Conservation (phyloP, 257 asterid species). For the Solanum ossicruentum region DNA sequence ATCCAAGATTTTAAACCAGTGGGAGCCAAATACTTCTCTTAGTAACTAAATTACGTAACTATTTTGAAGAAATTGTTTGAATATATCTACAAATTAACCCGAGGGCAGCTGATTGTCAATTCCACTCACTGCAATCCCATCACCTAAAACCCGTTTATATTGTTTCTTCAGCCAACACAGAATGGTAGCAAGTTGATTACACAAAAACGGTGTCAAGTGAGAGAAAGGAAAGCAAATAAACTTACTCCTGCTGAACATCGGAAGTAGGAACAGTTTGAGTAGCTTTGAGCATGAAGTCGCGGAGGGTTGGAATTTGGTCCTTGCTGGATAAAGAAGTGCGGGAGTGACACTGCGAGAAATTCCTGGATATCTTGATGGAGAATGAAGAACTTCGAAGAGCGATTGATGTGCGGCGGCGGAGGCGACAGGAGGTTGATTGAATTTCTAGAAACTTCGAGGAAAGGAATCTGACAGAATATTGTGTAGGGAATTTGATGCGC, state of each 20-base stretch:
- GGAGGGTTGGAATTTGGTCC: slow-evolving; percentile 33
- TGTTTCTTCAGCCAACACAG: not conserved
- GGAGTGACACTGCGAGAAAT: slow-evolving; percentile 26
- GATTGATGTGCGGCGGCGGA: slow-evolving; percentile 3
- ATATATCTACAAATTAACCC: not conserved
- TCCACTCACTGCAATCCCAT: not conserved
- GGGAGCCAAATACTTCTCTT: not conserved
- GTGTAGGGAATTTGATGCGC: slow-evolving; percentile 32
- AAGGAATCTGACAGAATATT: slow-evolving; percentile 42
- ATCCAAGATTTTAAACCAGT: not conserved
- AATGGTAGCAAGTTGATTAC: not conserved
- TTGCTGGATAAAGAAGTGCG: slow-evolving; percentile 15
- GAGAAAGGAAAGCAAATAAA: not conserved
- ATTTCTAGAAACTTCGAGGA: slow-evolving; percentile 9
- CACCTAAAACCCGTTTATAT: not conserved
- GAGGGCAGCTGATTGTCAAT: not conserved
- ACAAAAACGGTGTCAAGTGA: not conserved
- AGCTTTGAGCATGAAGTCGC: slow-evolving; percentile 56
- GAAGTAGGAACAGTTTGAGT: slow-evolving; percentile 20
- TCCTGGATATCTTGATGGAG: slow-evolving; percentile 24
- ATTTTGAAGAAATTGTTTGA: not conserved
- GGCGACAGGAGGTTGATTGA: not conserved
- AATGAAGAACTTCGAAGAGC: slow-evolving; percentile 10
- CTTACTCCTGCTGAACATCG: slow-evolving; percentile 47
- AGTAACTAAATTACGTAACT: not conserved